A percentile compares a stretch with the other conserved stretches of the same genome.
phyloP scores from a whole-genome alignment of 179 eudicot species.

The Sideroxylon spinosum region DNA sequence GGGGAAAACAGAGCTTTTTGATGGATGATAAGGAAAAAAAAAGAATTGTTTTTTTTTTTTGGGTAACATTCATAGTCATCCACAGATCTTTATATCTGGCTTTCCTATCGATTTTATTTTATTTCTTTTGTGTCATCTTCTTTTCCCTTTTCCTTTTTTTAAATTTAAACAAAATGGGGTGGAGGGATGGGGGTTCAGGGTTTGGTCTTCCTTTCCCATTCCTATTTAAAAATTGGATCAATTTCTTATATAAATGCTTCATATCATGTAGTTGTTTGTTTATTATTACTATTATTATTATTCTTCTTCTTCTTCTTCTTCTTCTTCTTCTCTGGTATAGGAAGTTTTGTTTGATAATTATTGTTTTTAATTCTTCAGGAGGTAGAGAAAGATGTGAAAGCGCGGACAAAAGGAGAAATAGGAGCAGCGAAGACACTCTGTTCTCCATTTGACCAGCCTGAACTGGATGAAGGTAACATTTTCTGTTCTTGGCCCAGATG shows the following conservation, averaged over 20 bases:
- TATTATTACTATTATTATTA: neutral
- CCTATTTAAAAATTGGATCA: neutral
- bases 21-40: neutral
- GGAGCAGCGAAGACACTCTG: slow-evolving; percentile 92
- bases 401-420: slow-evolving; percentile 84
- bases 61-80: too few species aligned
- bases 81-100: too few species aligned
- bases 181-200: too few species aligned
- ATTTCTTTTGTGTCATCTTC: neutral
- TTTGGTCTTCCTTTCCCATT: neutral
- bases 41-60: too few species aligned
- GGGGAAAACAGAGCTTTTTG: neutral
- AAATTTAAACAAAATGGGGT: neutral
- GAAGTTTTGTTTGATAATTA: neutral
- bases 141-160: neutral
- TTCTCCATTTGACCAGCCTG: slow-evolving; percentile 91
- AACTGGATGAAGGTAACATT: slow-evolving; percentile 70
- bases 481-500: neutral
- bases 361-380: slow-evolving; percentile 42
- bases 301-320: neutral
- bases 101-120: too few species aligned
- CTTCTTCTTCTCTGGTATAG: too few species aligned
- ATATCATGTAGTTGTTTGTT: too few species aligned
- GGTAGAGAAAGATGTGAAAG: slow-evolving; percentile 87
- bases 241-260: neutral